Conservation (phyloP, 371 early-diverging fungal species). For the Syncephalastrum contaminatum region DNA sequence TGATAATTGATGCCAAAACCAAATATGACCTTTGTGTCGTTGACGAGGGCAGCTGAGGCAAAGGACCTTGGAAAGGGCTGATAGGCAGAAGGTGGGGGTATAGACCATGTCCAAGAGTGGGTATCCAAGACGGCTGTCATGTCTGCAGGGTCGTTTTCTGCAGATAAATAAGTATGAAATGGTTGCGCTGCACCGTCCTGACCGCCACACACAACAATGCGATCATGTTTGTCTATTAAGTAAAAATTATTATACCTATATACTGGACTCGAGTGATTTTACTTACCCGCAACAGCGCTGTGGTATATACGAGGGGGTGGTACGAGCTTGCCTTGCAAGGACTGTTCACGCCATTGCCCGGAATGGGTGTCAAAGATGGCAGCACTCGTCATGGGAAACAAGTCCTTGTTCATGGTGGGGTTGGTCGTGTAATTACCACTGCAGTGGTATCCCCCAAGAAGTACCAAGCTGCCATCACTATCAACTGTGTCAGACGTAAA, state of each 20-base stretch:
- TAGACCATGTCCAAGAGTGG: slow-evolving; percentile 24
- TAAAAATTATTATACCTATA: not conserved
- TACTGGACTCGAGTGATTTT: not conserved
- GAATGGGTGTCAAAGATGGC: slow-evolving; percentile 16
- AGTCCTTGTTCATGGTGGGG: slow-evolving; percentile 7
- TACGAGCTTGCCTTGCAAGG: slow-evolving; percentile 13
- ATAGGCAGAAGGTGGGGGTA: slow-evolving; percentile 22
- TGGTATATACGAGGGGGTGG: slow-evolving; percentile 30
- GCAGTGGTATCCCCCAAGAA: slow-evolving; percentile 32
- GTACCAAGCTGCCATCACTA: slow-evolving; percentile 27
- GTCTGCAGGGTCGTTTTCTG: slow-evolving; percentile 6
- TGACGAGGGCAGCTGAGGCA: slow-evolving; percentile 23
- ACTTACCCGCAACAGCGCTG: slow-evolving; percentile 34
- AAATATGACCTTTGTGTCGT: slow-evolving; percentile 28
- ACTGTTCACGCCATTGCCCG: slow-evolving; percentile 21
- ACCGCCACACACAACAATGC: slow-evolving; percentile 30
- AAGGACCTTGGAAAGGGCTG: slow-evolving; percentile 36
- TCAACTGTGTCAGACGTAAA: not conserved
- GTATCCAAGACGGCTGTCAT: slow-evolving; percentile 30
- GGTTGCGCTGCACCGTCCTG: slow-evolving; percentile 28
- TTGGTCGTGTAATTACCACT: slow-evolving; percentile 16
- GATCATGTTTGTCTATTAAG: slow-evolving; percentile 18
- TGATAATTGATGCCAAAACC: slow-evolving; percentile 37
- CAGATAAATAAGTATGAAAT: slow-evolving; percentile 30
- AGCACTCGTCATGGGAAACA: slow-evolving; percentile 20